Conservation (phyloP, 345 rosid genomes). For the Murraya koenigii region DNA sequence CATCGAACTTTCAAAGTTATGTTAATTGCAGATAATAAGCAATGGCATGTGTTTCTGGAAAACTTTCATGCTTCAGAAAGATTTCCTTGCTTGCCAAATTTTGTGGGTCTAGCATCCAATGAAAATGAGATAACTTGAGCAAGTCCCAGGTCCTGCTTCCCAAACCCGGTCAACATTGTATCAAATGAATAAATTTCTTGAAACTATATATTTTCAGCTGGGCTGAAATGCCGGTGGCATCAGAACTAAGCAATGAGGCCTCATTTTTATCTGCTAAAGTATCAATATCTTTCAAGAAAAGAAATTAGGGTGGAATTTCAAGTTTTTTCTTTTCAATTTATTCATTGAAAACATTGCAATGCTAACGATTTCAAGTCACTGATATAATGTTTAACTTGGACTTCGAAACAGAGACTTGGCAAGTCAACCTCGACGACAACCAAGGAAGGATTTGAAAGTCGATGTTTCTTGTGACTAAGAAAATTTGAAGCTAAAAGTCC, state of each 20-base stretch:
- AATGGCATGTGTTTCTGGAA: not conserved
- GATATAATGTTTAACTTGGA: not conserved
- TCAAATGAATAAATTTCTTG: not conserved
- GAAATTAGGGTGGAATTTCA: not conserved
- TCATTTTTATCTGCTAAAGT: not conserved
- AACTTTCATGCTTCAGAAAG: not conserved
- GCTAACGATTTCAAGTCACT: not conserved
- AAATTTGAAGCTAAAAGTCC: slow-evolving; percentile 16
- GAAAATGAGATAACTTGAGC: not conserved
- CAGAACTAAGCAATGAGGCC: not conserved
- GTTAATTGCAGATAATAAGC: not conserved
- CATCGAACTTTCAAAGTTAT: not conserved
- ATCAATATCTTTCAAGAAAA: too few relatives aligned
- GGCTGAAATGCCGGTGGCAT: not conserved
- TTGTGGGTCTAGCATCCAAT: not conserved
- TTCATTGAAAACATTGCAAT: not conserved
- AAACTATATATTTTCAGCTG: not conserved
- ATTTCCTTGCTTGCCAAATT: not conserved
- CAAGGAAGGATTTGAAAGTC: slow-evolving; percentile 20
- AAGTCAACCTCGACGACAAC: slow-evolving; percentile 9
- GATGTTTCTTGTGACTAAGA: slow-evolving; percentile 18
- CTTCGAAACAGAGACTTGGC: slow-evolving; percentile 29
- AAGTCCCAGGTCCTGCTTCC: not conserved
- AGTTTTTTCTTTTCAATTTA: not conserved
- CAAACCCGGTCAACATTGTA: not conserved